Base-by-base conservation (phyloP, 1,139 yeast species). In the Pneumocystis murina region DNA sequence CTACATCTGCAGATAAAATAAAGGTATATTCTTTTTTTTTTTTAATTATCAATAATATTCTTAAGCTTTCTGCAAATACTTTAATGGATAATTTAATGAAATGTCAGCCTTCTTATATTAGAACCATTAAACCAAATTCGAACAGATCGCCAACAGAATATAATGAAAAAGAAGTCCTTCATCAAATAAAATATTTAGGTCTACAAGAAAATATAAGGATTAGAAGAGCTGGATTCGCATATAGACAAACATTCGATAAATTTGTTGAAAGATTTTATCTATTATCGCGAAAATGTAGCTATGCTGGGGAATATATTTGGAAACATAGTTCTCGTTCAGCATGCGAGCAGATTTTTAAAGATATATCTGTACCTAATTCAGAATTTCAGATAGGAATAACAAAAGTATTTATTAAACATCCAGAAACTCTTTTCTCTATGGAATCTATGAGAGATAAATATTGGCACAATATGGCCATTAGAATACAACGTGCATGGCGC, bases 241-340 rank as follows among this genome's bases (percentile, higher is more conserved):
- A 91, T 72, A 85, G 99, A 76, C 96, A 95, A 68, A 88, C 97
- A 0, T 94, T 91, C 76, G 97, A 92, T 65, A 90, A 91, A 74
- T 94, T 94, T 73, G 97, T 90, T n/a, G 97, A 94, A 75, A 80
- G 98, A 71, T 94, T 94, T 74, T 92, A 89, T 74, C 76, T 94
- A 64, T 78, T 94, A 63, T 90, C 97, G 0, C 83, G 91, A 2
- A 82, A 84, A 69, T 91, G 97, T 43, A 94, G 97, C 3, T 94
- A 94, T 75, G 99, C 98, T 2, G 98, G 99, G 74, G 98, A 94
- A 70, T 94, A 87, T 72, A 91, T 88, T 62, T 94, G 97, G 97
- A 78, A 79, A 62, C 98, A 98, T 36, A 95, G 88, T 70, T 84
- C 88, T 63, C 78, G 83, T 63, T 81, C 87, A 41, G 98, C 97